Evolutionary conservation across 2,329 filamentous ascomycete species (phyloP).

Genomic region (Coniosporium tulheliwenetii): DNA sequence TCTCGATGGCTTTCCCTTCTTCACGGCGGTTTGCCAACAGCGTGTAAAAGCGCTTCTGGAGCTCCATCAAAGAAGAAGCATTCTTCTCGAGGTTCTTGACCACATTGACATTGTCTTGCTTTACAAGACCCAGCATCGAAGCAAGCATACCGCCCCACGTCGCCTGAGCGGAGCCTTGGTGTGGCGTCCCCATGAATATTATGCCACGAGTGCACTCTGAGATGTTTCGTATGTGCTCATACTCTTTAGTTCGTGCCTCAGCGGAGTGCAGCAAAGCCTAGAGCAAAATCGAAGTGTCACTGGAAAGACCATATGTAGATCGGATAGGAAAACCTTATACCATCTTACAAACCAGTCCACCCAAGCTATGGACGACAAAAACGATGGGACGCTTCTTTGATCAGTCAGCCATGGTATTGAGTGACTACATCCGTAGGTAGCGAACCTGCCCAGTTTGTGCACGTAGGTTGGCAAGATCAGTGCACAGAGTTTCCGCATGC

Average conservation of each 20-base stretch:
- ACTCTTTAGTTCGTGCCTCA: neutral
- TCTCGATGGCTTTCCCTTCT: no score
- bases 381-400: neutral
- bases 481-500: neutral
- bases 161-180: slow-evolving; percentile 1
- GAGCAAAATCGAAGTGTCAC: no score
- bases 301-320: no score
- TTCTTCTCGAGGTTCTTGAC: no score
- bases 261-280: neutral
- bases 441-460: neutral
- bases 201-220: neutral
- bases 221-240: neutral
- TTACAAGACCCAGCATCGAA: neutral
- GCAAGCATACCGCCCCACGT: neutral
- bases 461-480: neutral
- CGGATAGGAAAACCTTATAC: no score
- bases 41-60: no score
- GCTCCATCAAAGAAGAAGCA: no score
- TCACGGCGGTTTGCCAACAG: no score
- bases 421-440: neutral
- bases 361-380: slow-evolving; percentile 1
- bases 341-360: neutral
- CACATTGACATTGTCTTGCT: slow-evolving; percentile 1
- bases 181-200: slow-evolving; percentile 1
- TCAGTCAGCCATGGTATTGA: no score